Conservation (phyloP, 306 rosid species). For the Rosa multiflora region DNA sequence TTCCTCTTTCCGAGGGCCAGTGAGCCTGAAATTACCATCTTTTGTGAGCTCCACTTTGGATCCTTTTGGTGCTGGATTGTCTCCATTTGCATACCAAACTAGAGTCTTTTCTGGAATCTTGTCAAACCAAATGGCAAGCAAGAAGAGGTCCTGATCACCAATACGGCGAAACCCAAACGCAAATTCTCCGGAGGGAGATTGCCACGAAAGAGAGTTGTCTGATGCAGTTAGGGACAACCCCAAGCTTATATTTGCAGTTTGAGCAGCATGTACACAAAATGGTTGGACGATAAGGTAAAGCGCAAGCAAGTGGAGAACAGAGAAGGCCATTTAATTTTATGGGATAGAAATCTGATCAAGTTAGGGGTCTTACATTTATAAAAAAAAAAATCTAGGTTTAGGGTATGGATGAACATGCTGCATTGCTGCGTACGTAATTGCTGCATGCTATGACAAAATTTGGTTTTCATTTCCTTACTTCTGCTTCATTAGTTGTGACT, state of each 20-base stretch:
- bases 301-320: background rate
- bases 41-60: conserved; percentile 19
- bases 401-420: too few species aligned
- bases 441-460: too few species aligned
- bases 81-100: conserved; percentile 35
- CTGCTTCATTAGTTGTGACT: too few species aligned
- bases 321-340: background rate
- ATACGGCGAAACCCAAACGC: conserved; percentile 7
- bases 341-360: background rate
- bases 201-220: background rate
- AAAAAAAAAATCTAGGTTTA: too few species aligned
- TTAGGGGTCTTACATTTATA: too few species aligned
- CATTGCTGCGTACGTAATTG: too few species aligned
- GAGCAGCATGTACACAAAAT: background rate
- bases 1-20: background rate
- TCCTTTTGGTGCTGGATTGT: conserved; percentile 15
- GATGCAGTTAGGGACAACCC: background rate
- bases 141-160: background rate
- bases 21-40: conserved; percentile 8
- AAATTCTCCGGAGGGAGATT: conserved; percentile 9
- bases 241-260: conserved; percentile 7
- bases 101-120: conserved; percentile 15
- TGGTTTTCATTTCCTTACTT: too few species aligned
- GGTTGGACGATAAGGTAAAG: background rate
- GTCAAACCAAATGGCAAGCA: conserved; percentile 29